Base-by-base conservation (phyloP, 176 grass and related monocot species). In the Hyparrhenia diplandra region DNA sequence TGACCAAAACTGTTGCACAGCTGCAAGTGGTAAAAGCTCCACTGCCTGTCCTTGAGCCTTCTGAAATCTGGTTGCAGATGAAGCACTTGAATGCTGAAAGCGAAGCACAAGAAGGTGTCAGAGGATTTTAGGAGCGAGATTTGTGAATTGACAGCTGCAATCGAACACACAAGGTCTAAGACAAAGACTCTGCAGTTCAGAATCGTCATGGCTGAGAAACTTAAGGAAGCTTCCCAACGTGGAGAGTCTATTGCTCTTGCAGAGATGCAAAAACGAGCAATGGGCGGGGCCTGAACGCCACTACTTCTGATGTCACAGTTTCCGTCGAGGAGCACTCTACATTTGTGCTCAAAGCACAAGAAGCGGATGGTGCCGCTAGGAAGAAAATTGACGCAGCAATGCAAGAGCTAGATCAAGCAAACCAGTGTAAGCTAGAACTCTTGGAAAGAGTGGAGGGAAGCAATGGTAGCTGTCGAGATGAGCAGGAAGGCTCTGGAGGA, bases 391-490 rank as follows among this genome's bases (percentile, higher is more conserved):
- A 86, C 31, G 17, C 59, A 46, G 89, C 91, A 54, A 84, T 91
- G 88, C 71, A 83, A 80, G 87, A 93, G 67, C 82, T 99, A 10
- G 80, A 95, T 77, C 67, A 84, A 36, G 93, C 92, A 80, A 87
- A 90, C 16, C 69, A 78, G 21, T 82, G 82, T 35, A 93, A 91
- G 77, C 45, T 66, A 4, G 87, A 99, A 82, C 71, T 93, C 45
- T 64, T 95, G 60, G 87, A 95, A 86, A 95, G 90, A 88, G 92
- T 95, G 49, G 90, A 99, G 31, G 31, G 96, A 95, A 86, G 93
- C 92, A 82, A 90, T 70, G 88, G 12, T 76, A 13, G 88, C 94
- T 57, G 88, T 95, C 25, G 82, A 85, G 80, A 88, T 82, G 4
- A 92, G 96, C 80, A 88, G 93, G 81, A 99, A 85, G 43, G 90